Conservation (phyloP, 352 stramenopile genomes). For the Hyaloperonospora arabidopsidis region DNA sequence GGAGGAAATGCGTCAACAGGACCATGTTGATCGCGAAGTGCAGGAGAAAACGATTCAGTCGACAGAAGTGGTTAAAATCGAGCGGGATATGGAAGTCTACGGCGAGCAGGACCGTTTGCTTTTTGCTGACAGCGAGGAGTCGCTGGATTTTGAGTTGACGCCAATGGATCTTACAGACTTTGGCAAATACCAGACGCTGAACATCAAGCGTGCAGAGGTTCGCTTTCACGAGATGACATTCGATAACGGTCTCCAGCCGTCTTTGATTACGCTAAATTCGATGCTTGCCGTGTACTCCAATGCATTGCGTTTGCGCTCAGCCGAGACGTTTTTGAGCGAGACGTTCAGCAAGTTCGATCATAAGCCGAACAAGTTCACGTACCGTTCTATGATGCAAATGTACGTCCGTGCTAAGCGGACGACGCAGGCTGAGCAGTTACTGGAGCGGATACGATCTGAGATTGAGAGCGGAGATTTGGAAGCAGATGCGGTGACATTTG, state of each 20-base stretch:
- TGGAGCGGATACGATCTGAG: slow-evolving; percentile 36
- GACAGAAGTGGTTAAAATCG: slow-evolving; percentile 17
- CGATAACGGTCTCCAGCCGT: slow-evolving; percentile 30
- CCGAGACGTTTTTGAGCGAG: slow-evolving; percentile 41
- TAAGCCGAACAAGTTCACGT: slow-evolving; percentile 53
- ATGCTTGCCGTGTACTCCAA: slow-evolving; percentile 78
- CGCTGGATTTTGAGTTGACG: slow-evolving; percentile 35
- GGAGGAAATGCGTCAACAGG: slow-evolving; percentile 31
- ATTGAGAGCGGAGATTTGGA: slow-evolving; percentile 45
- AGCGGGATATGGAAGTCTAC: slow-evolving; percentile 31
- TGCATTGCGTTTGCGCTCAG: slow-evolving; percentile 48
- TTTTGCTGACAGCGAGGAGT: slow-evolving; percentile 34
- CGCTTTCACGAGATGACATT: slow-evolving; percentile 57
- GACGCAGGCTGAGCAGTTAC: slow-evolving; percentile 38
- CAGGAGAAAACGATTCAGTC: slow-evolving; percentile 33
- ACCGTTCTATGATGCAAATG: slow-evolving; percentile 78
- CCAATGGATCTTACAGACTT: slow-evolving; percentile 65
- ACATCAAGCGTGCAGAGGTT: slow-evolving; percentile 57
- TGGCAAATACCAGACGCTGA: slow-evolving; percentile 57
- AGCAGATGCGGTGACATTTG: slow-evolving; percentile 50
- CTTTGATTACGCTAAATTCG: slow-evolving; percentile 59
- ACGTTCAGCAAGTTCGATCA: slow-evolving; percentile 42
- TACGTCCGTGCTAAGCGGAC: slow-evolving; percentile 62
- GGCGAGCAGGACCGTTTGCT: slow-evolving; percentile 28
- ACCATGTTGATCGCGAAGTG: slow-evolving; percentile 26